These are phyloP conservation scores for Dunaliella primolecta DNA, from an alignment of 139 green algal genomes.

Conservation along the genomic window DNA sequence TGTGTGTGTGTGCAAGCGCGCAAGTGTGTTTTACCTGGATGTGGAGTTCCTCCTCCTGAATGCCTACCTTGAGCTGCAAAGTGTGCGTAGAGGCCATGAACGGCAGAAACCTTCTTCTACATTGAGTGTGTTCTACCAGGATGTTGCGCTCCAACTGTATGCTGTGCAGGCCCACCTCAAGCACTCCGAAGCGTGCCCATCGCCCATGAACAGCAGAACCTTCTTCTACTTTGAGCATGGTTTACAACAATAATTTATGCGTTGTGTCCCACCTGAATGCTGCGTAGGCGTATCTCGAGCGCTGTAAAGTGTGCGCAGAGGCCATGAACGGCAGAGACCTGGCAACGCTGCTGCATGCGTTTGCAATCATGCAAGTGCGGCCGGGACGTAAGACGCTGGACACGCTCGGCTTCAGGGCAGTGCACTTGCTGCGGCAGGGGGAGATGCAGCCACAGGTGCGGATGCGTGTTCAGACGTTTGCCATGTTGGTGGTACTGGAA, in stretches of 20 bases:
- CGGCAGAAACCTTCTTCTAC: constrained; percentile 23
- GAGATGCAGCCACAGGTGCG: background rate
- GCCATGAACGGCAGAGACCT: constrained; percentile 22
- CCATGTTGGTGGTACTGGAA: no score
- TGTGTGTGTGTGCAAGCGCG: background rate
- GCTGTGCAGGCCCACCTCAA: no score
- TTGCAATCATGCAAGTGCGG: background rate
- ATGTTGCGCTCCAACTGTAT: no score
- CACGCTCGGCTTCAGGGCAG: constrained; percentile 16
- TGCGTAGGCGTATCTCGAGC: background rate
- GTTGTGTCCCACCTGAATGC: no score
- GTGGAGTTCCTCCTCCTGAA: no score
- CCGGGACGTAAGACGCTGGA: constrained; percentile 15
- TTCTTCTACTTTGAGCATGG: no score
- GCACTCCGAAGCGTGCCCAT: no score
- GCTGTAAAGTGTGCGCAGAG: background rate
- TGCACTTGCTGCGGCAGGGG: background rate
- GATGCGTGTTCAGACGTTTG: no score
- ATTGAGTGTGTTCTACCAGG: no score
- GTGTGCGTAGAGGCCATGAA: background rate
- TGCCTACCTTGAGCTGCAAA: background rate
- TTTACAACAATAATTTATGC: no score
- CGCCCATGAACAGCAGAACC: no score
- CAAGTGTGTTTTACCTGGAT: no score
- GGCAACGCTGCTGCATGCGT: constrained; percentile 17